Percentiles rank a stretch among this genome's conserved stretches.
These are phyloP conservation scores for Aspergillus cejpii DNA, from an alignment of 2,329 filamentous ascomycete species.

Conservation along the genomic window DNA sequence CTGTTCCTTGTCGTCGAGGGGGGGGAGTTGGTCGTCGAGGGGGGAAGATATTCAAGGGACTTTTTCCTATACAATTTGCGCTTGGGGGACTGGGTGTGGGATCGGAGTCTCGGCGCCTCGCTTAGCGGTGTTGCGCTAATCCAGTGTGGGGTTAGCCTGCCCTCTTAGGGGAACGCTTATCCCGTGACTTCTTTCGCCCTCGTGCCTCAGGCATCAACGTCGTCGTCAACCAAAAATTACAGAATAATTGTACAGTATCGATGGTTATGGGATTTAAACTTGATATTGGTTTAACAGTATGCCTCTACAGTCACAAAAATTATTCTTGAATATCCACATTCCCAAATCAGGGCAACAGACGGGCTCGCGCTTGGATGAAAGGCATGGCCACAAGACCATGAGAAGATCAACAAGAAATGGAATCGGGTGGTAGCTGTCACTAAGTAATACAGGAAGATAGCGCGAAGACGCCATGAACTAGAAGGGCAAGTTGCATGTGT, in stretches of 20 bases:
- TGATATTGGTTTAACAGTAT: no score
- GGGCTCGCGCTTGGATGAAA: background rate
- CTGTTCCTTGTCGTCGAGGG: slow-evolving; percentile 26
- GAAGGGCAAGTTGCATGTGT: background rate
- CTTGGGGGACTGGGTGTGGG: slow-evolving; percentile 19
- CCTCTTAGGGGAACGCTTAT: slow-evolving; percentile 22
- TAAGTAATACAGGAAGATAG: background rate
- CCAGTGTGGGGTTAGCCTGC: slow-evolving; percentile 19
- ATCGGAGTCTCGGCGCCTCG: slow-evolving; percentile 27
- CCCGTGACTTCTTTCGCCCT: slow-evolving; percentile 29
- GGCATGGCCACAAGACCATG: background rate
- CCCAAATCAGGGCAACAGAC: background rate
- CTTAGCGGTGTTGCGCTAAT: slow-evolving; percentile 27
- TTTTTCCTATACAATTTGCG: slow-evolving; percentile 13
- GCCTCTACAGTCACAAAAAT: no score
- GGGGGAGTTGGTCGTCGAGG: slow-evolving; percentile 30
- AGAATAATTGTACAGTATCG: background rate
- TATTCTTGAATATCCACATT: no score
- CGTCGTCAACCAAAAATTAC: background rate
- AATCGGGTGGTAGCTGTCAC: background rate
- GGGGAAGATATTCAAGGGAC: slow-evolving; percentile 14
- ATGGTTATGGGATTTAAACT: background rate
- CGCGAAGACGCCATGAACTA: background rate
- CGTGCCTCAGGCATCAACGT: background rate
- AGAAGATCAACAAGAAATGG: background rate